Evolutionary conservation across 1,139 yeast species (phyloP).

Genomic region (Nadsonia commutata): DNA sequence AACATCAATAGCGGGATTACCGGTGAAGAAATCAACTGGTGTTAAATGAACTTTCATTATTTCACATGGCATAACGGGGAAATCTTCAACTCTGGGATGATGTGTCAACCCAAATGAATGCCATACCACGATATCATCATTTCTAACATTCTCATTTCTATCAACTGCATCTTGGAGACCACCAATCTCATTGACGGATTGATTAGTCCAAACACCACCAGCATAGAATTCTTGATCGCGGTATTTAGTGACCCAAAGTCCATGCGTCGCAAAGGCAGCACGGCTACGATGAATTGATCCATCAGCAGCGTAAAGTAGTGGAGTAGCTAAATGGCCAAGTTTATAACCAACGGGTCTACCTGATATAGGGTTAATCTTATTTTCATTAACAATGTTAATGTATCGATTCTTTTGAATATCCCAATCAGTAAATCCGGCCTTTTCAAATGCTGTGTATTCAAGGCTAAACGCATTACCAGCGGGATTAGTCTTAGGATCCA

Average conservation of each 20-base stretch:
- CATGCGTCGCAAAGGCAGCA: constrained; percentile 61
- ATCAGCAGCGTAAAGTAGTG: constrained; percentile 53
- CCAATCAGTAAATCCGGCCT: constrained; percentile 60
- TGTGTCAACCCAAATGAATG: constrained; percentile 80
- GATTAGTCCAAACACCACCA: constrained; percentile 72
- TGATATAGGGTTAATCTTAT: constrained; percentile 58
- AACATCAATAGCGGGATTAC: constrained; percentile 70
- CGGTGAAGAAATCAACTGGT: constrained; percentile 68
- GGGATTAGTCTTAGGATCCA: constrained; percentile 41
- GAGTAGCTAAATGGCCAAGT: constrained; percentile 63
- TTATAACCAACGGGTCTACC: constrained; percentile 75
- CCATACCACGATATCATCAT: constrained; percentile 75
- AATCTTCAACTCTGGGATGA: constrained; percentile 78
- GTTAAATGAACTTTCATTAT: constrained; percentile 50
- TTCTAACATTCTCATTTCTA: constrained; percentile 58
- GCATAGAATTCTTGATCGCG: constrained; percentile 54
- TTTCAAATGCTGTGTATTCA: constrained; percentile 51
- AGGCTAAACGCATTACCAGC: constrained; percentile 63
- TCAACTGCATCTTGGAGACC: constrained; percentile 47
- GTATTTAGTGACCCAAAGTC: constrained; percentile 64
- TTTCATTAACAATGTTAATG: constrained; percentile 62
- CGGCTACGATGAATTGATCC: constrained; percentile 50
- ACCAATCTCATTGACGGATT: constrained; percentile 50
- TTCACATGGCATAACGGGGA: constrained; percentile 90
- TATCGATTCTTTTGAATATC: constrained; percentile 65